Evolutionary conservation across 495 filamentous ascomycete species (phyloP).

Genomic region (Tuber melanosporum): DNA sequence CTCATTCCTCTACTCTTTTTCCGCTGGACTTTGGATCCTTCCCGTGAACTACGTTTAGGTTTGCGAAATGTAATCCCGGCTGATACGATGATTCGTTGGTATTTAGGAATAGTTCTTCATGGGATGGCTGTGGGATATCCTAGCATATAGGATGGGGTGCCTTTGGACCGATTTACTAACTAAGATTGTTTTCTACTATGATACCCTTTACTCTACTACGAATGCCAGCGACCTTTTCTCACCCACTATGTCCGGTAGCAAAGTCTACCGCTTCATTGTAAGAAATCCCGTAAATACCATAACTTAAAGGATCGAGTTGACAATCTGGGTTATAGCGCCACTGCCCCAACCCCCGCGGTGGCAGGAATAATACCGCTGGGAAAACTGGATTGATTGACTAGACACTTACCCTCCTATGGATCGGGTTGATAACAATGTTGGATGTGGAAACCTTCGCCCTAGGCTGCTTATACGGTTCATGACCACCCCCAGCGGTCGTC

Average conservation of each 20-base stretch:
- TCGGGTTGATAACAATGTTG: no score
- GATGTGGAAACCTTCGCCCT: no score
- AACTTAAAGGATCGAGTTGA: no score
- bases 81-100: constrained; percentile 41
- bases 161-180: not conserved
- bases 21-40: constrained; percentile 50
- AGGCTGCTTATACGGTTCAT: no score
- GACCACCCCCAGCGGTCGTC: no score
- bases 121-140: constrained; percentile 32
- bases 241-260: constrained; percentile 53
- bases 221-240: constrained; percentile 55
- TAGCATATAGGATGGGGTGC: not conserved
- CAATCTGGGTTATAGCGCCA: no score
- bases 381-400: no score
- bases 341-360: no score
- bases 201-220: constrained; percentile 57
- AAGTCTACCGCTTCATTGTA: constrained; percentile 45
- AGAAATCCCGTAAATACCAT: no score
- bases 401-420: no score
- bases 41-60: constrained; percentile 43
- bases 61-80: constrained; percentile 45
- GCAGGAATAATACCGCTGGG: no score
- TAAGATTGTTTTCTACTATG: constrained; percentile 47
- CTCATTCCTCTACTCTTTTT: constrained; percentile 48
- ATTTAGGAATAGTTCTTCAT: constrained; percentile 46